phyloP scores from a whole-genome alignment of 495 filamentous ascomycete species.

The Sordaria brevicollis region DNA sequence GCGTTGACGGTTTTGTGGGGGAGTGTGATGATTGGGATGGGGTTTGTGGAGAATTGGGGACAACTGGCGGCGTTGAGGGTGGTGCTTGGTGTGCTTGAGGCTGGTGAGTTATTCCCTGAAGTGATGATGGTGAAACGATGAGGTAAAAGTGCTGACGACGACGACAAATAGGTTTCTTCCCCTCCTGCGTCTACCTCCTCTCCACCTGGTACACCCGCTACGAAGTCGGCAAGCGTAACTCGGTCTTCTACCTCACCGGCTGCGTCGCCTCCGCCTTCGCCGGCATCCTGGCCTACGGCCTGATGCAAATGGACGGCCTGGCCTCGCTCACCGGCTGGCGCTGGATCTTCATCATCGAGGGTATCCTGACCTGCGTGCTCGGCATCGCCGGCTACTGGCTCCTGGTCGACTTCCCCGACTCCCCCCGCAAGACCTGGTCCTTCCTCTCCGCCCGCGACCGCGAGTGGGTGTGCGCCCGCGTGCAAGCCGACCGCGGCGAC shows the following conservation, averaged over 20 bases:
- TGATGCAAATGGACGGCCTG: conserved; percentile 45
- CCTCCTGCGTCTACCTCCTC: conserved; percentile 51
- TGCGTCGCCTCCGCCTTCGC: conserved; percentile 50
- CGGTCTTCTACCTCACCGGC: conserved; percentile 54
- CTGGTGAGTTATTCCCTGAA: conserved; percentile 29
- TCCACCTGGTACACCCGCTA: conserved; percentile 56
- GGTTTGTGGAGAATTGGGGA: conserved; percentile 43
- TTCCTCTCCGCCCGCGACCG: conserved; percentile 42
- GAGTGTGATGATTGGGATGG: conserved; percentile 49
- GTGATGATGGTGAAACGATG: too few relatives aligned
- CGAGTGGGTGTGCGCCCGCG: conserved; percentile 47
- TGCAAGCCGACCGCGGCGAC: conserved; percentile 50
- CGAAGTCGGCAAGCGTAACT: conserved; percentile 55
- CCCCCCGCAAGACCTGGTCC: conserved; percentile 37
- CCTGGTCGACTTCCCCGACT: conserved; percentile 53
- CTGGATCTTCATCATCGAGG: conserved; percentile 57
- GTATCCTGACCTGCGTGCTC: conserved; percentile 37
- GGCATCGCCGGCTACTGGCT: conserved; percentile 40
- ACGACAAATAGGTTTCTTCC: conserved; percentile 39
- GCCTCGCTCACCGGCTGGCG: conserved; percentile 47
- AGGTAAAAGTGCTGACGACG: neutral
- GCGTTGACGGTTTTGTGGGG: conserved; percentile 44
- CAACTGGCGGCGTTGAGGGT: conserved; percentile 44
- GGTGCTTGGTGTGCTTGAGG: conserved; percentile 53
- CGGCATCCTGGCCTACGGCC: conserved; percentile 55